Evolutionary conservation across 2,329 filamentous ascomycete genomes (phyloP).

Genomic region (Exophiala spinifera): DNA sequence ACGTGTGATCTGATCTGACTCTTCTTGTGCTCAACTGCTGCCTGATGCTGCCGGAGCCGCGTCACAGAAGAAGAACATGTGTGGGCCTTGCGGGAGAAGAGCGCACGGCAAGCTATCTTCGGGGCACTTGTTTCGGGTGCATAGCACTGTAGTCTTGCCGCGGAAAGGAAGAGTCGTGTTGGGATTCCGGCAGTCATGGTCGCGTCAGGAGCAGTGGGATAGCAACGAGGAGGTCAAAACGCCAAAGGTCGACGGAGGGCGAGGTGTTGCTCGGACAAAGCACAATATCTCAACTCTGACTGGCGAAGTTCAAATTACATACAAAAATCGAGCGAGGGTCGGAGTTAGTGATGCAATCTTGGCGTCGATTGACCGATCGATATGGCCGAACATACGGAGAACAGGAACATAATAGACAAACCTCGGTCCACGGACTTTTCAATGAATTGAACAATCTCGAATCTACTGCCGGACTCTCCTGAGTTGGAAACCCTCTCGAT

Average conservation of each 20-base stretch:
- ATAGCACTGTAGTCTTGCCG: background rate
- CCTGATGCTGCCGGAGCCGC: conserved; percentile 22
- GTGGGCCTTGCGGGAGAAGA: conserved; percentile 6
- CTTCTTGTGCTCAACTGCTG: conserved; percentile 21
- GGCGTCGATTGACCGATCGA: too few species aligned
- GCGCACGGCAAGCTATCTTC: background rate
- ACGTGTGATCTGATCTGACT: conserved; percentile 24
- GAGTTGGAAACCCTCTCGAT: too few species aligned
- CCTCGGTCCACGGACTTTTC: background rate
- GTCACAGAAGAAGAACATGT: conserved; percentile 9
- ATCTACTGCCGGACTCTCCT: too few species aligned
- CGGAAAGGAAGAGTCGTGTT: background rate
- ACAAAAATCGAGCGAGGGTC: background rate
- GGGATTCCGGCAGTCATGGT: background rate
- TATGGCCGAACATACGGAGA: background rate
- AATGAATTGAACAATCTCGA: too few species aligned
- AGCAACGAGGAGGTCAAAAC: background rate
- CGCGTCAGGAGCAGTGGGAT: background rate
- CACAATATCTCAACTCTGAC: too few species aligned
- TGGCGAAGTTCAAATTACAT: background rate
- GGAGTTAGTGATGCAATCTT: background rate
- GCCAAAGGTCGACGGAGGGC: too few species aligned
- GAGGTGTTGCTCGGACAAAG: too few species aligned
- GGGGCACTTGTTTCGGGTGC: background rate
- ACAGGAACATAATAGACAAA: too few species aligned